Evolutionary conservation across 495 filamentous ascomycete genomes (phyloP).

Genomic region (Talaromyces adpressus): DNA sequence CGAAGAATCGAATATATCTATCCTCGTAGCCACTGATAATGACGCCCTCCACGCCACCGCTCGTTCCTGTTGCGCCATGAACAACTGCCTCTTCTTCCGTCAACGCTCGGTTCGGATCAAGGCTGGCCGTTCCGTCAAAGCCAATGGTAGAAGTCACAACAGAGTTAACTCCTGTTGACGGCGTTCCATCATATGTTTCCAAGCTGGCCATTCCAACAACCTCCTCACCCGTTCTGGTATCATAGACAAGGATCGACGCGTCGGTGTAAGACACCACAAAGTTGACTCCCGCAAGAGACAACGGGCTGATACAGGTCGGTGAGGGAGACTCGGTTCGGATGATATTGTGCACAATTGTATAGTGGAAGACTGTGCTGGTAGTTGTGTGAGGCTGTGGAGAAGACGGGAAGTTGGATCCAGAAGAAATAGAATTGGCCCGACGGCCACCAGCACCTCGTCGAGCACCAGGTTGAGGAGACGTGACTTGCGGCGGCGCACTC

Average conservation of each 20-base stretch:
- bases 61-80: conserved; percentile 76
- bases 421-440: conserved; percentile 83
- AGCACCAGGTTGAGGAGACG: conserved; percentile 68
- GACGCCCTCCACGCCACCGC: conserved; percentile 78
- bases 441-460: conserved; percentile 64
- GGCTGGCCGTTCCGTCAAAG: conserved; percentile 58
- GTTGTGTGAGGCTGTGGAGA: conserved; percentile 85
- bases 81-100: conserved; percentile 61
- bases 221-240: conserved; percentile 86
- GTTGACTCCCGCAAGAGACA: conserved; percentile 77
- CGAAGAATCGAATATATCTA: conserved; percentile 90
- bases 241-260: conserved; percentile 82
- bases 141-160: conserved; percentile 84
- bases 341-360: conserved; percentile 77
- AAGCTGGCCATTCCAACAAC: conserved; percentile 83
- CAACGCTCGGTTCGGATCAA: conserved; percentile 56
- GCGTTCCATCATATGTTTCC: conserved; percentile 87
- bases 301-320: conserved; percentile 85
- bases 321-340: conserved; percentile 62
- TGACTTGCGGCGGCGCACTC: conserved; percentile 79
- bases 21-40: conserved; percentile 96
- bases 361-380: conserved; percentile 56
- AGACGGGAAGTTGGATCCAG: conserved; percentile 80
- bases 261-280: conserved; percentile 93
- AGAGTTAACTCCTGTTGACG: conserved; percentile 76